These are phyloP conservation scores for Colletotrichum tropicicola DNA, from an alignment of 2,329 filamentous ascomycete species.

Conservation along the genomic window DNA sequence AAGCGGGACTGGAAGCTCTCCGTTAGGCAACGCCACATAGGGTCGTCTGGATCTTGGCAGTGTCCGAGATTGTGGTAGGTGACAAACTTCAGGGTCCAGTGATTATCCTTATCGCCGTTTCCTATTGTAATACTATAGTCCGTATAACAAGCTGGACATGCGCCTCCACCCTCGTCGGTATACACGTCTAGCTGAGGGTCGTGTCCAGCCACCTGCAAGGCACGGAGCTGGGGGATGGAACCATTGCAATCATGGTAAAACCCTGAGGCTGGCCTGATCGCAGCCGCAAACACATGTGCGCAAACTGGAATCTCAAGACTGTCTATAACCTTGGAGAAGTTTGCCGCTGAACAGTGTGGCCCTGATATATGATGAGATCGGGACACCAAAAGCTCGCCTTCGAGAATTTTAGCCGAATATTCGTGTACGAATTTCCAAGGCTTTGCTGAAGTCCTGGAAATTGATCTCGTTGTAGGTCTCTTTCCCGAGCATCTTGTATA, in stretches of 20 bases:
- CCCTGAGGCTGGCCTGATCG: background rate
- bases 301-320: background rate
- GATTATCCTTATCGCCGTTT: background rate
- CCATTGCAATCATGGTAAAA: background rate
- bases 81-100: background rate
- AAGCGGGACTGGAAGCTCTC: too few species aligned
- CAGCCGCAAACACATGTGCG: background rate
- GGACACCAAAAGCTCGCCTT: background rate
- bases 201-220: background rate
- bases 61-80: background rate
- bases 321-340: background rate
- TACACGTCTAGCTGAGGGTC: background rate
- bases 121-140: background rate
- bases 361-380: background rate
- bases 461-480: too few species aligned
- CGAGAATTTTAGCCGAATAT: background rate
- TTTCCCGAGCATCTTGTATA: background rate
- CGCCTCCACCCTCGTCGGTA: background rate
- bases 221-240: background rate
- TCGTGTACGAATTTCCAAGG: background rate
- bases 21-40: background rate
- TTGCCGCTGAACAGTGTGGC: background rate
- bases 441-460: too few species aligned
- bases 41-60: background rate
- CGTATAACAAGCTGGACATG: background rate